Evolutionary conservation across 257 asterid species (phyloP).

Genomic region (Solanum verrucosum): DNA sequence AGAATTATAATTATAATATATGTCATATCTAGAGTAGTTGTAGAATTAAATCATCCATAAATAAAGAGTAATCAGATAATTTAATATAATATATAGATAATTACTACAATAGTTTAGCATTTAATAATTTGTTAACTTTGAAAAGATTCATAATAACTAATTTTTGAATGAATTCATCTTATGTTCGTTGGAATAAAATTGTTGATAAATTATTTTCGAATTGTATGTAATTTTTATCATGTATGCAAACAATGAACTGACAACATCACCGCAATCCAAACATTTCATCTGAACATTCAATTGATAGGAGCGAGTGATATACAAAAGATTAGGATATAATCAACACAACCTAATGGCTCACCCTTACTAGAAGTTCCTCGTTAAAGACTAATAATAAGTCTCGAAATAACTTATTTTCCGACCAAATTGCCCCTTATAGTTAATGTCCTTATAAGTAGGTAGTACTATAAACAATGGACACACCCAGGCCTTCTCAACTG

Average conservation of each 20-base stretch:
- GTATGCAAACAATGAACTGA: not conserved
- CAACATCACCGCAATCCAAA: too few relatives aligned
- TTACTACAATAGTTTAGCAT: not conserved
- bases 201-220: too few relatives aligned
- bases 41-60: not conserved
- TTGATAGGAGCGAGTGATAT: too few relatives aligned
- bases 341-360: not conserved
- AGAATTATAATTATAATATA: too few relatives aligned
- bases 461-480: not conserved
- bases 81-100: not conserved
- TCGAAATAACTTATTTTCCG: too few relatives aligned
- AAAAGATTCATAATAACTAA: not conserved
- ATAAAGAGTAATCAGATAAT: not conserved
- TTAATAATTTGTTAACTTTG: not conserved
- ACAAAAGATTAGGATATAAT: too few relatives aligned
- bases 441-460: not conserved
- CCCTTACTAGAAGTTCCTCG: not conserved
- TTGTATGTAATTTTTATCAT: too few relatives aligned
- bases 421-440: accelerated
- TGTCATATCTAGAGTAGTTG: not conserved
- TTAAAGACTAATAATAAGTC: too few relatives aligned
- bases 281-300: not conserved
- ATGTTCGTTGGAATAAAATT: too few relatives aligned
- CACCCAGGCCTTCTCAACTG: not conserved
- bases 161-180: not conserved